Base-by-base conservation (phyloP, 164 flowering plant genomes). In the Echeveria elegans region DNA sequence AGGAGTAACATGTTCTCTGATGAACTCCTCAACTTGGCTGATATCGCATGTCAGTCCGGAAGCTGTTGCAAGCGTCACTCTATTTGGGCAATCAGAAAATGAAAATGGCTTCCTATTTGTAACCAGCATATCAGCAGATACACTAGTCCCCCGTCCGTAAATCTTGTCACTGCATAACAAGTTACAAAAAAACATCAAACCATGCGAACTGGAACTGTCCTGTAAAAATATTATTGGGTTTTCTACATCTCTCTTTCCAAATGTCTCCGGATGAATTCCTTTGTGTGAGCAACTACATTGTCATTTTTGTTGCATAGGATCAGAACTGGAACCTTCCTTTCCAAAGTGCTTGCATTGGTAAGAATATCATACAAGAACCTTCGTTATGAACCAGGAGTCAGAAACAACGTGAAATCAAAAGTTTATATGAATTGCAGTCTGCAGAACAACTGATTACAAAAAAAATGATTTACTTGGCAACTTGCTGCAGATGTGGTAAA, bases 181-280 rank as follows among this genome's bases (percentile, higher is more conserved):
- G 47, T 43, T 15, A n/a, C n/a, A n/a, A 4, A 43, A 43, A 9
- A 16, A 43, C 19, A 43, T 43, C 16, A 12, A 15, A 43, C 47
- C 18, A 43, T 3, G 3, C 15, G 47, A 12, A 43, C 18, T 12
- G 0, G 2, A 11, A 12, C 15, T 11, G 15, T 15, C 0, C 15
- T 43, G 15, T 43, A 15, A 43, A 43, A 43, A 43, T 9, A 40
- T 7, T 18, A 11, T 43, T 3, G 16, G 47, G 47, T 43, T 43
- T 43, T 68, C 26, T 70, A 70, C 72, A 70, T 70, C 66, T 70
- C 68, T 62, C 67, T 70, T 58, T 70, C 72, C 28, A 70, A 62
- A 23, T 64, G 63, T 65, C 45, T 64, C 19, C 40, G 41, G 32
- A 70, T 56, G 63, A 70, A 70, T 29, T 64, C 72, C 53, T 70